phyloP scores from a whole-genome alignment of 2,329 filamentous ascomycete species.

The Zalaria sp. region DNA sequence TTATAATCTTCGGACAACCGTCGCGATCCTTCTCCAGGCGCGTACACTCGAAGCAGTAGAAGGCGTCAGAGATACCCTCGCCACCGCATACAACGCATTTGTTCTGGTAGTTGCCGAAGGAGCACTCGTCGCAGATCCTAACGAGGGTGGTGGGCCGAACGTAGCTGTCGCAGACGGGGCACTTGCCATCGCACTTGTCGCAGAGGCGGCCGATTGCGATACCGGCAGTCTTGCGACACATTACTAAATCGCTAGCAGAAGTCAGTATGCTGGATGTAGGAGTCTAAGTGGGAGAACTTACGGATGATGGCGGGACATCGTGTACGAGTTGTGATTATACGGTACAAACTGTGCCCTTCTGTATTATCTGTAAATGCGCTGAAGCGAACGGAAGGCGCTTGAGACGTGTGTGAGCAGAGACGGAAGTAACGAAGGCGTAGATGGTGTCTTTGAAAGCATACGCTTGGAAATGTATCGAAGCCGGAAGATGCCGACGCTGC shows the following conservation, averaged over 20 bases:
- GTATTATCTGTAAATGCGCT: no score
- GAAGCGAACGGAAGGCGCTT: no score
- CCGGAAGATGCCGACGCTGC: no score
- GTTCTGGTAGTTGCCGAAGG: conserved; percentile 99
- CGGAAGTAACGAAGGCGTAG: no score
- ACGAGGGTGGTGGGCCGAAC: conserved; percentile 94
- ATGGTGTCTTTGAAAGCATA: no score
- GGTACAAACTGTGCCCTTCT: no score
- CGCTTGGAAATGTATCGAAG: no score
- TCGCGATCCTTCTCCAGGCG: conserved; percentile 92
- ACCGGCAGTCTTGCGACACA: conserved; percentile 97
- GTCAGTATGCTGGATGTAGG: neutral
- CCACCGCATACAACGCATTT: conserved; percentile 98
- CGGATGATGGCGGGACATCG: conserved; percentile 91
- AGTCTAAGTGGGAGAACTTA: conserved; percentile 31
- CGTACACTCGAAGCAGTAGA: conserved; percentile 99
- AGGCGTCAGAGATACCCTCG: conserved; percentile 94
- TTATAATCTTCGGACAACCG: conserved; percentile 98
- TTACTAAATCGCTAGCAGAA: conserved; percentile 68
- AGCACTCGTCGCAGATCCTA: conserved; percentile 98
- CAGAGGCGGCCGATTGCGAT: conserved; percentile 97
- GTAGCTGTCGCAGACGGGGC: conserved; percentile 97
- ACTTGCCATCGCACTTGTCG: conserved; percentile 99
- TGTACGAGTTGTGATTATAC: conserved; percentile 8
- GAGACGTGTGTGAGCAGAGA: no score